A percentile compares a stretch with the other conserved stretches of the same genome.
Evolutionary conservation across 257 asterid genomes (phyloP).

Genomic region (Petunia secreta): DNA sequence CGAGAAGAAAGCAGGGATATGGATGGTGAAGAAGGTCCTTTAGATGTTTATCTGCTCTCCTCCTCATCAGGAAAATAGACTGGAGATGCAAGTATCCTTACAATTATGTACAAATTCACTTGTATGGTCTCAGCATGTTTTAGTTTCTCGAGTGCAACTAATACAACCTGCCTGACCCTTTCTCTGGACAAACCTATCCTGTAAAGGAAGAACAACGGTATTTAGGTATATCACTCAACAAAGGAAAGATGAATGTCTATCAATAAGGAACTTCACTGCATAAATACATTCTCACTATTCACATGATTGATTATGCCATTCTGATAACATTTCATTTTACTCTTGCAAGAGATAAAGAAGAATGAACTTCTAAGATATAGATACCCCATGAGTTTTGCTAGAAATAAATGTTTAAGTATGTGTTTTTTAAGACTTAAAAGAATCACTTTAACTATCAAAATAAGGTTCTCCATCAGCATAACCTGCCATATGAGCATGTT

Average conservation of each 20-base stretch:
- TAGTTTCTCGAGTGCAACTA: conserved; percentile 89
- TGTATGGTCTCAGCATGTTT: conserved; percentile 52
- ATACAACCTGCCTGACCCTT: conserved; percentile 96
- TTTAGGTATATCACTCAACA: not conserved
- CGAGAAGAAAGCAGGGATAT: not conserved
- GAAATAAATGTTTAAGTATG: not conserved
- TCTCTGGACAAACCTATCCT: conserved; percentile 97
- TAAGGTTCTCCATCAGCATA: not conserved
- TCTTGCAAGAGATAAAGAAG: not conserved
- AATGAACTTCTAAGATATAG: not conserved
- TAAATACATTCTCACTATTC: not conserved
- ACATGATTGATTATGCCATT: not conserved
- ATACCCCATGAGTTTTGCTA: not conserved
- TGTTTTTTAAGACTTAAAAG: not conserved
- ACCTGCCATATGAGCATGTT: not conserved
- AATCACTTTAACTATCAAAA: not conserved
- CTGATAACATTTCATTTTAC: not conserved
- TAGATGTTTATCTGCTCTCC: conserved; percentile 2
- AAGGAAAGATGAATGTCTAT: not conserved
- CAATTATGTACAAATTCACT: conserved; percentile 13
- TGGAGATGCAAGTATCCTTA: conserved; percentile 12
- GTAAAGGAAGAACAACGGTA: conserved; percentile 32
- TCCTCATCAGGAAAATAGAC: not conserved
- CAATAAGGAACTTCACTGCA: not conserved
- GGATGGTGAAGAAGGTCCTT: not conserved